Percentiles rank a stretch among this genome's conserved stretches.
These are phyloP conservation scores for Spathaspora gorwiae DNA, from an alignment of 805 yeast species.

Conservation along the genomic window DNA sequence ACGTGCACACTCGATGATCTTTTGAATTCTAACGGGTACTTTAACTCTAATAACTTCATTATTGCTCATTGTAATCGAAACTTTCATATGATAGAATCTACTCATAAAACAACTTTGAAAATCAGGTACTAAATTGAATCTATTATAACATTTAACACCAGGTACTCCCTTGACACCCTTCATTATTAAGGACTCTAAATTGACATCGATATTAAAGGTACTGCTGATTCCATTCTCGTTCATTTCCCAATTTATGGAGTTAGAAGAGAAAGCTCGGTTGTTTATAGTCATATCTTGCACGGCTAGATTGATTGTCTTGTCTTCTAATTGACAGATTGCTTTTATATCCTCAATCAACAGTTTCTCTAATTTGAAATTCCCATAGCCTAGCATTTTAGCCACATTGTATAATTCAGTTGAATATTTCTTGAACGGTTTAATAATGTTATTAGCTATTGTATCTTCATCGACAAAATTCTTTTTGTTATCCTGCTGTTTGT, in stretches of 20 bases:
- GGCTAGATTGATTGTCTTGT: slow-evolving; percentile 20
- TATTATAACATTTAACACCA: slow-evolving; percentile 14
- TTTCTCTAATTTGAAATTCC: slow-evolving; percentile 24
- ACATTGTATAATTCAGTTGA: slow-evolving; percentile 16
- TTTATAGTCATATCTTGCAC: slow-evolving; percentile 15
- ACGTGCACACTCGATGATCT: slow-evolving; percentile 4
- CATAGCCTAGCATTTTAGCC: slow-evolving; percentile 17
- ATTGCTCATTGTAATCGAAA: slow-evolving; percentile 16
- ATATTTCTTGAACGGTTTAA: slow-evolving; percentile 16
- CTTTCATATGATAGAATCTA: slow-evolving; percentile 27
- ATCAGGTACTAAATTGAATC: slow-evolving; percentile 30
- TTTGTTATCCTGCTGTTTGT: slow-evolving; percentile 8
- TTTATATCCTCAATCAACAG: slow-evolving; percentile 26
- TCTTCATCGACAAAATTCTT: slow-evolving; percentile 15
- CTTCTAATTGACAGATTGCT: slow-evolving; percentile 22
- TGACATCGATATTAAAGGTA: slow-evolving; percentile 12
- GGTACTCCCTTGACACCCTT: slow-evolving; percentile 10
- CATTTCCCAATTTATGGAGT: slow-evolving; percentile 6
- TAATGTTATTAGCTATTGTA: slow-evolving; percentile 19
- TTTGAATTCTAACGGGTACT: slow-evolving; percentile 27
- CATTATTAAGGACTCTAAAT: slow-evolving; percentile 10
- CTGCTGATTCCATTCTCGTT: slow-evolving; percentile 3
- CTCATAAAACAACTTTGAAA: slow-evolving; percentile 33
- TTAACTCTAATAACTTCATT: slow-evolving; percentile 20
- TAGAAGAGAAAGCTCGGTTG: slow-evolving; percentile 2